A percentile compares a stretch with the other conserved stretches of the same genome.
Evolutionary conservation across 2,329 filamentous ascomycete genomes (phyloP).

Genomic region (Trichophyton mentagrophytes): DNA sequence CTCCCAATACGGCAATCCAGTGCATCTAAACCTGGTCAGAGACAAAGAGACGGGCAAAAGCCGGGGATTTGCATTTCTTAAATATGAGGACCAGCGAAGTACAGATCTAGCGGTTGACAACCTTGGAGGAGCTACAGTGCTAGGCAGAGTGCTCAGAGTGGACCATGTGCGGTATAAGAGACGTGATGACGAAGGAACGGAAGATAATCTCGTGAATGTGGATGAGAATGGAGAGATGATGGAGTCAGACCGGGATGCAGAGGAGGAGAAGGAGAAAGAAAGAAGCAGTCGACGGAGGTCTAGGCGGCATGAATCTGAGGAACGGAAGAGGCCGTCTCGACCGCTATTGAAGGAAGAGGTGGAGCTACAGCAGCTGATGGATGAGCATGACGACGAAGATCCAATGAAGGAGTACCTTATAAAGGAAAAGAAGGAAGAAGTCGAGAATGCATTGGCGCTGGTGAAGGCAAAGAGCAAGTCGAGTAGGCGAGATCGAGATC

Average conservation of each 20-base stretch:
- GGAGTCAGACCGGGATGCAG: slow-evolving; percentile 23
- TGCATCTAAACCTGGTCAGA: slow-evolving; percentile 79
- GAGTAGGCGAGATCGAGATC: slow-evolving; percentile 31
- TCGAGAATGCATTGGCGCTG: slow-evolving; percentile 53
- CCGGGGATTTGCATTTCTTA: slow-evolving; percentile 87
- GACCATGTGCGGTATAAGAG: slow-evolving; percentile 89
- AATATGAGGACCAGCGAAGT: slow-evolving; percentile 95
- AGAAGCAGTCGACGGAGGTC: slow-evolving; percentile 7
- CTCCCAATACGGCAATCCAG: slow-evolving; percentile 90
- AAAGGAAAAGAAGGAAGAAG: slow-evolving; percentile 80
- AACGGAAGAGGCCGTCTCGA: slow-evolving; percentile 29
- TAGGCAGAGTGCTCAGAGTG: slow-evolving; percentile 68
- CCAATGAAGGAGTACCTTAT: slow-evolving; percentile 91
- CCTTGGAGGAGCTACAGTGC: slow-evolving; percentile 69
- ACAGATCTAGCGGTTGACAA: slow-evolving; percentile 96
- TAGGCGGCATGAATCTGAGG: slow-evolving; percentile 15
- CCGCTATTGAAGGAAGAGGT: slow-evolving; percentile 67
- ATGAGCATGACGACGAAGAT: slow-evolving; percentile 84
- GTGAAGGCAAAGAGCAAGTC: slow-evolving; percentile 19
- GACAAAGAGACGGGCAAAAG: slow-evolving; percentile 96
- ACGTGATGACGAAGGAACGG: slow-evolving; percentile 54
- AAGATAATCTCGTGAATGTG: slow-evolving; percentile 37
- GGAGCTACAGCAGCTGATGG: slow-evolving; percentile 62
- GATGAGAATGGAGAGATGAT: slow-evolving; percentile 23
- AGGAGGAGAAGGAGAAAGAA: slow-evolving; percentile 21